phyloP scores from a whole-genome alignment of 805 yeast species.

The Ogataea trehalophila region DNA sequence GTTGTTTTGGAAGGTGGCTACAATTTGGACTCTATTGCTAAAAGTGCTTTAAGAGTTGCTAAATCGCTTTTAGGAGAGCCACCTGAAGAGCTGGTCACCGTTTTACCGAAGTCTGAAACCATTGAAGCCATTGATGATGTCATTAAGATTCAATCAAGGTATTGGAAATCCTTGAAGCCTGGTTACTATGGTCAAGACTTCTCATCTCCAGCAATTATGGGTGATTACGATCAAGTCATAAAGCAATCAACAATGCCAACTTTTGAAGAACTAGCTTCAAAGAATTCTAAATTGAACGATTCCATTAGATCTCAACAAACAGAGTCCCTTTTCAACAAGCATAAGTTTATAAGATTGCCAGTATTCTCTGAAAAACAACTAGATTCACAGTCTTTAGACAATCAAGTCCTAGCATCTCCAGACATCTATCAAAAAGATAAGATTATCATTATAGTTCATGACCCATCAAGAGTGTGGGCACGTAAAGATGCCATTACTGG shows the following conservation, averaged over 20 bases:
- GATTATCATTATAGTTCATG: conserved; percentile 72
- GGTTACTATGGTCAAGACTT: conserved; percentile 42
- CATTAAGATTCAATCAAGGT: conserved; percentile 69
- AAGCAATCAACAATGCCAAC: conserved; percentile 39
- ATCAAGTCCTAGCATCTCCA: conserved; percentile 67
- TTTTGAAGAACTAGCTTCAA: conserved; percentile 32
- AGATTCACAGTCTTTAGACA: conserved; percentile 49
- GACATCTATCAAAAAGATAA: conserved; percentile 60
- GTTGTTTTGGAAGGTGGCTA: conserved; percentile 97
- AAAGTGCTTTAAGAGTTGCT: conserved; percentile 87
- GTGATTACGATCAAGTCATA: conserved; percentile 30
- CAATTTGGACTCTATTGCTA: conserved; percentile 84
- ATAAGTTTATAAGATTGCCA: conserved; percentile 66
- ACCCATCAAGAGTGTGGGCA: conserved; percentile 92
- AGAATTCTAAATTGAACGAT: conserved; percentile 55
- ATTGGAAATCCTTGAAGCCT: conserved; percentile 81
- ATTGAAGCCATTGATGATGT: conserved; percentile 80
- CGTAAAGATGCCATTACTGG: conserved; percentile 77
- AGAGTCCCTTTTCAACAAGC: conserved; percentile 45
- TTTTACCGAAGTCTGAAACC: conserved; percentile 70
- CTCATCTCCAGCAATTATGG: conserved; percentile 26
- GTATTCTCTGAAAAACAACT: conserved; percentile 39
- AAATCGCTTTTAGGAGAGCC: conserved; percentile 93
- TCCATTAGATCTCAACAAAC: conserved; percentile 74
- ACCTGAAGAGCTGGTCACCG: conserved; percentile 68